A percentile compares a stretch with the other conserved stretches of the same genome.
Evolutionary conservation across 2,329 filamentous ascomycete species (phyloP).

Genomic region (Ophiocordyceps camponoti-floridani): DNA sequence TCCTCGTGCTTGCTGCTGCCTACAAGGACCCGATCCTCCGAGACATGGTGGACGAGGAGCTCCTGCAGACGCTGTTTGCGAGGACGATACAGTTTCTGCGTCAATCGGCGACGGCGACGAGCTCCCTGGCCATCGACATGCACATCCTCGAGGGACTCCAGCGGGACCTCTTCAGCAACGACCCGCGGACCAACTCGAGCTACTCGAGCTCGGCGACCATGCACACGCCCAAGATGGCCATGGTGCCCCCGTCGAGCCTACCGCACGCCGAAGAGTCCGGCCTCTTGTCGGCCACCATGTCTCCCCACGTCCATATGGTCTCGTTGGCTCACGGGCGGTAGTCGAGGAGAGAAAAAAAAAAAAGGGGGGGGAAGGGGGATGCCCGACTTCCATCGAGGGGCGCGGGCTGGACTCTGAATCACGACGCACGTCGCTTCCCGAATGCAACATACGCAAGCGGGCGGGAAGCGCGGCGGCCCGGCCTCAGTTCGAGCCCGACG

Average conservation of each 20-base stretch:
- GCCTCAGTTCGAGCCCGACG: neutral
- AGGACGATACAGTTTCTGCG: slow-evolving; percentile 64
- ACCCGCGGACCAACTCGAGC: slow-evolving; percentile 17
- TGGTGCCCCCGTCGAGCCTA: slow-evolving; percentile 1
- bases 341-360: neutral
- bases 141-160: slow-evolving; percentile 47
- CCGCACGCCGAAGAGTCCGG: neutral
- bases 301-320: neutral
- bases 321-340: neutral
- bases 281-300: neutral
- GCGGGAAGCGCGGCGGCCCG: neutral
- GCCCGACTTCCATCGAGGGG: too few relatives aligned
- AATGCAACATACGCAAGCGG: too few relatives aligned
- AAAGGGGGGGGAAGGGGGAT: too few relatives aligned
- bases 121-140: slow-evolving; percentile 56
- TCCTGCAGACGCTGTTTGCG: slow-evolving; percentile 42
- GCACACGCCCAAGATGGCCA: slow-evolving; percentile 6
- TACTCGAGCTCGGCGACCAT: slow-evolving; percentile 22
- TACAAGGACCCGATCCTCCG: slow-evolving; percentile 48
- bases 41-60: slow-evolving; percentile 34
- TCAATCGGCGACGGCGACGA: slow-evolving; percentile 52
- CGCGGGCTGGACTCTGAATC: too few relatives aligned
- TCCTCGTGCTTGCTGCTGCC: slow-evolving; percentile 74
- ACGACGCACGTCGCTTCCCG: too few relatives aligned
- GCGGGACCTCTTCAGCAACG: slow-evolving; percentile 21